These are phyloP conservation scores for Bolboschoenoplectus hybrid DNA, from an alignment of 202 grass and related monocot genomes.

Conservation along the genomic window DNA sequence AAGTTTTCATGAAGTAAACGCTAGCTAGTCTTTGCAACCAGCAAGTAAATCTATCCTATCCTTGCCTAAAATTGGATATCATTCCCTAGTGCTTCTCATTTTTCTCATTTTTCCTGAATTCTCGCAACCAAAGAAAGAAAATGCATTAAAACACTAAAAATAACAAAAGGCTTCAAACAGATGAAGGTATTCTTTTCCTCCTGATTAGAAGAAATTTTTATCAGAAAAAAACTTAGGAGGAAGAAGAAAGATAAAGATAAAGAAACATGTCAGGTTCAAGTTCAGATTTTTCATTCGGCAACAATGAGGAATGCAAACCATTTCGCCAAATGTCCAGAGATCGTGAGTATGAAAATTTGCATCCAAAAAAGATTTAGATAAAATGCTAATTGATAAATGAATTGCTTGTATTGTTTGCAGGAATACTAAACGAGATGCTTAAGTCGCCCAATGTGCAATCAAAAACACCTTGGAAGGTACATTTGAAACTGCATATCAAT, in stretches of 20 bases:
- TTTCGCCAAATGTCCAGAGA: constrained; percentile 81
- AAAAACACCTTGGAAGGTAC: constrained; percentile 94
- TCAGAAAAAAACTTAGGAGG: constrained; percentile 1
- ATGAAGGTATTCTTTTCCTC: constrained; percentile 19
- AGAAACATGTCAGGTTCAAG: constrained; percentile 60
- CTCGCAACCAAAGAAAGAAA: constrained; percentile 29
- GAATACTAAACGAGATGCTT: constrained; percentile 84
- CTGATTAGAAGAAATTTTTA: constrained; percentile 5
- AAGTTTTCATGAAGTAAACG: neutral
- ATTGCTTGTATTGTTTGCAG: constrained; percentile 37
- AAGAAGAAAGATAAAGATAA: neutral
- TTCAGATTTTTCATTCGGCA: constrained; percentile 53
- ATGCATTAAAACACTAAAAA: constrained; percentile 25
- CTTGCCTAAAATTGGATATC: constrained; percentile 33
- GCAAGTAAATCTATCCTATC: neutral
- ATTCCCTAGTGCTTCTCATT: neutral
- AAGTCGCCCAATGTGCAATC: constrained; percentile 73
- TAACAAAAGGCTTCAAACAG: neutral
- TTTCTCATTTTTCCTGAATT: constrained; percentile 20
- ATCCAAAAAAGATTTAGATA: neutral
- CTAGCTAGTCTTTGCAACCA: neutral
- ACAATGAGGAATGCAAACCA: constrained; percentile 66
- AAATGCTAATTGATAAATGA: neutral
- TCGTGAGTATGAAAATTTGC: constrained; percentile 44
- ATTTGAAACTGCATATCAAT: neutral